Evolutionary conservation across 345 rosid species (phyloP).

Genomic region (Aethionema arabicum): DNA sequence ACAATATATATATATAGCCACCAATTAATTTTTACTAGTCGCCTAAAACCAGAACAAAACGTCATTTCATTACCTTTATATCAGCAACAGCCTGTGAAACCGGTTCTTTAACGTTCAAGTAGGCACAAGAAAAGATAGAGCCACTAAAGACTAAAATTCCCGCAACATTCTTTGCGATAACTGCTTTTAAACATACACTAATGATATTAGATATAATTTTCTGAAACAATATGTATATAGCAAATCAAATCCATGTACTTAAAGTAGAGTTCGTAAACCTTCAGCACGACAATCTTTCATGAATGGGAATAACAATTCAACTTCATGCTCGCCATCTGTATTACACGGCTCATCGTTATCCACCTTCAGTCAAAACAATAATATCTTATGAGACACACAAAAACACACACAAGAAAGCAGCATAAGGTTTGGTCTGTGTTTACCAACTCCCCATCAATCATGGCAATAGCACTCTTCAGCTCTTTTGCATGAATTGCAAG

Average conservation of each 20-base stretch:
- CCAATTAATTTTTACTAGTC: background rate
- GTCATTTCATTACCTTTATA: constrained; percentile 56
- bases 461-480: constrained; percentile 62
- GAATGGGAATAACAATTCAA: constrained; percentile 75
- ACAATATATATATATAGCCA: background rate
- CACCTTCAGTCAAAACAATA: constrained; percentile 44
- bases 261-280: constrained; percentile 35
- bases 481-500: constrained; percentile 60
- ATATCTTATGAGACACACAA: background rate
- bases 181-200: constrained; percentile 50
- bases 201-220: constrained; percentile 30
- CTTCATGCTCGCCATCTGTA: constrained; percentile 61
- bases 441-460: constrained; percentile 86
- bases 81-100: constrained; percentile 77
- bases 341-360: constrained; percentile 52
- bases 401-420: too few relatives aligned
- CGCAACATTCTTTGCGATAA: constrained; percentile 52
- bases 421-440: constrained; percentile 27
- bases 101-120: constrained; percentile 69
- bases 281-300: constrained; percentile 53
- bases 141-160: constrained; percentile 68
- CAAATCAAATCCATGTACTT: background rate
- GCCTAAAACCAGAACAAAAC: background rate
- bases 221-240: constrained; percentile 1
- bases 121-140: constrained; percentile 66